A percentile compares a stretch with the other conserved stretches of the same genome.
Conservation (phyloP, 305 asterid species). For the Plantago coronopus region DNA sequence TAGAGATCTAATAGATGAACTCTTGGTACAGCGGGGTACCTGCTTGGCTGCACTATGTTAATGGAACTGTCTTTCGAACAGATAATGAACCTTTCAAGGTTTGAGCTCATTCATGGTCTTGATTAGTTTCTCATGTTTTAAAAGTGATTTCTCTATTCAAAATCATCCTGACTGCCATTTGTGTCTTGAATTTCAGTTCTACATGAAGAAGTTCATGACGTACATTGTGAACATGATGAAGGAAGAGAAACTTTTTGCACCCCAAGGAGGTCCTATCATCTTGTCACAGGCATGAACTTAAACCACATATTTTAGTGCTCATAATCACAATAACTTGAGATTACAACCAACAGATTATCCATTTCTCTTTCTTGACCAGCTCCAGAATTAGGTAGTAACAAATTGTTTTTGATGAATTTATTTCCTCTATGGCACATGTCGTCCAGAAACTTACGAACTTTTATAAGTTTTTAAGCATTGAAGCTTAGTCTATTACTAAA, state of each 20-base stretch:
- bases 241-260: constrained; percentile 79
- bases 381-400: background rate
- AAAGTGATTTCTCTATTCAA: background rate
- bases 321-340: background rate
- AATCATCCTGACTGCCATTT: constrained; percentile 17
- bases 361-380: background rate
- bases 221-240: constrained; percentile 79
- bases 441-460: background rate
- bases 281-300: constrained; percentile 65
- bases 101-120: constrained; percentile 8
- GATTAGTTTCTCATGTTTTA: background rate
- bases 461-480: background rate
- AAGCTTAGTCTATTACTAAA: background rate
- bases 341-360: background rate
- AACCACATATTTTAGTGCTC: background rate
- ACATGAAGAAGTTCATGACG: constrained; percentile 82
- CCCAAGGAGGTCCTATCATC: constrained; percentile 95
- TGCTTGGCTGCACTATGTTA: constrained; percentile 91
- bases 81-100: constrained; percentile 85
- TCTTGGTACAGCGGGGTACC: constrained; percentile 69
- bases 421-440: background rate
- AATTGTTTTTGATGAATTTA: no score
- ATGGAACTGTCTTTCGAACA: constrained; percentile 81
- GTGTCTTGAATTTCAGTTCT: constrained; percentile 48
- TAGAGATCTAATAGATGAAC: constrained; percentile 21